phyloP scores from a whole-genome alignment of 2,329 filamentous ascomycete genomes.

The Xylaria polymorpha region DNA sequence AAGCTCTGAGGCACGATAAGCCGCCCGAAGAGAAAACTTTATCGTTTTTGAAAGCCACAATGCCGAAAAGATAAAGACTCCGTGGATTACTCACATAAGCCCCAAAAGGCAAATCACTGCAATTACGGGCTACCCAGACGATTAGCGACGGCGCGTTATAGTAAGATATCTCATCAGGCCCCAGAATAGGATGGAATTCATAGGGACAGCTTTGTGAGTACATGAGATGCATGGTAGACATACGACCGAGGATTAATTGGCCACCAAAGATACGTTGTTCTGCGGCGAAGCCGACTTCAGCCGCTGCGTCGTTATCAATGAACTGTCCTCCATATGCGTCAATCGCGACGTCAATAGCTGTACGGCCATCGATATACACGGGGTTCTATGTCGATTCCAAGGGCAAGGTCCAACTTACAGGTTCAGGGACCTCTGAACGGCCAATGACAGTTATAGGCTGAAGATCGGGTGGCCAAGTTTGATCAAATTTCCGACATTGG shows the following conservation, averaged over 20 bases:
- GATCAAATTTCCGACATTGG: neutral
- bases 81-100: constrained; percentile 8
- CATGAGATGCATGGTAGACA: constrained; percentile 13
- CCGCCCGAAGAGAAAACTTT: neutral
- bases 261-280: constrained; percentile 30
- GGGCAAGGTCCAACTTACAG: constrained; percentile 20
- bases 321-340: constrained; percentile 5
- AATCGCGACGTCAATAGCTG: neutral
- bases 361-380: neutral
- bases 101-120: constrained; percentile 8
- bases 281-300: constrained; percentile 22
- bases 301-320: neutral
- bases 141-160: constrained; percentile 3
- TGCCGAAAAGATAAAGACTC: neutral
- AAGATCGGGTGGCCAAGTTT: neutral
- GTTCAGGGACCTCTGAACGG: neutral
- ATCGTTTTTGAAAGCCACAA: neutral
- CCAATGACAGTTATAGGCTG: neutral
- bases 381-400: no score
- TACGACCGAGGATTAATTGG: neutral
- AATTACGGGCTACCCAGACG: neutral
- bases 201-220: neutral
- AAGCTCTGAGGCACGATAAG: neutral
- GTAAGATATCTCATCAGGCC: neutral
- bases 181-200: neutral